phyloP scores from a whole-genome alignment of 805 yeast genomes.

The Candida multigemmis region DNA sequence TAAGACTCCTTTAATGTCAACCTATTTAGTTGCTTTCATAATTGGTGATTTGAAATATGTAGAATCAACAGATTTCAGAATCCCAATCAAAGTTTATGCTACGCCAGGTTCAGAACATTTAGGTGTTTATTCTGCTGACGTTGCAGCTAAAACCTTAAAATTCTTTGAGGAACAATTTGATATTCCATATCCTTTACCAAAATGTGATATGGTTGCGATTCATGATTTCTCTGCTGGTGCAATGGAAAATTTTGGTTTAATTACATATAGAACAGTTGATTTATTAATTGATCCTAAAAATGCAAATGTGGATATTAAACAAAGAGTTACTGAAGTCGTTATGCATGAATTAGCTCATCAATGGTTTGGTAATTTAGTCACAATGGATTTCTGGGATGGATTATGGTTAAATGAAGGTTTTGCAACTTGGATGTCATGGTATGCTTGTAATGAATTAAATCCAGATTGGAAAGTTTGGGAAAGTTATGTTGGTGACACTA shows the following conservation, averaged over 20 bases:
- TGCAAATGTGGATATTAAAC: slow-evolving; percentile 54
- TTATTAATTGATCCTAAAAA: slow-evolving; percentile 63
- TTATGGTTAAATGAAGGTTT: slow-evolving; percentile 85
- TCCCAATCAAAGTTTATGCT: slow-evolving; percentile 75
- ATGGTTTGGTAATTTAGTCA: slow-evolving; percentile 86
- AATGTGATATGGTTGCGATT: slow-evolving; percentile 73
- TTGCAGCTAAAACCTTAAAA: slow-evolving; percentile 65
- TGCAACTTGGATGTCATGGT: slow-evolving; percentile 90
- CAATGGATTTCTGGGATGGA: slow-evolving; percentile 92
- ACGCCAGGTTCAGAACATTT: slow-evolving; percentile 69
- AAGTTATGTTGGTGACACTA: slow-evolving; percentile 66
- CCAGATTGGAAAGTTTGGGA: slow-evolving; percentile 90
- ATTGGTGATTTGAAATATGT: slow-evolving; percentile 73
- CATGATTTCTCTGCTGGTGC: slow-evolving; percentile 85
- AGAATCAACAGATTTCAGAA: slow-evolving; percentile 54
- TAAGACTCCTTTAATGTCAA: slow-evolving; percentile 75
- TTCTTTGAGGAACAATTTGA: slow-evolving; percentile 69
- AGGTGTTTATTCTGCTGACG: slow-evolving; percentile 65
- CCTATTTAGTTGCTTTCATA: slow-evolving; percentile 78
- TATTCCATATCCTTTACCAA: slow-evolving; percentile 71
- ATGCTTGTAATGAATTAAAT: slow-evolving; percentile 62
- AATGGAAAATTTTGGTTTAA: slow-evolving; percentile 81
- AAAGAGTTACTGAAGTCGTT: slow-evolving; percentile 77
- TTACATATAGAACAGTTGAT: slow-evolving; percentile 74
- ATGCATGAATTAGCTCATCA: slow-evolving; percentile 88